Conservation (phyloP, 2,329 filamentous ascomycete species). For the Emergomyces pasteurianus region DNA sequence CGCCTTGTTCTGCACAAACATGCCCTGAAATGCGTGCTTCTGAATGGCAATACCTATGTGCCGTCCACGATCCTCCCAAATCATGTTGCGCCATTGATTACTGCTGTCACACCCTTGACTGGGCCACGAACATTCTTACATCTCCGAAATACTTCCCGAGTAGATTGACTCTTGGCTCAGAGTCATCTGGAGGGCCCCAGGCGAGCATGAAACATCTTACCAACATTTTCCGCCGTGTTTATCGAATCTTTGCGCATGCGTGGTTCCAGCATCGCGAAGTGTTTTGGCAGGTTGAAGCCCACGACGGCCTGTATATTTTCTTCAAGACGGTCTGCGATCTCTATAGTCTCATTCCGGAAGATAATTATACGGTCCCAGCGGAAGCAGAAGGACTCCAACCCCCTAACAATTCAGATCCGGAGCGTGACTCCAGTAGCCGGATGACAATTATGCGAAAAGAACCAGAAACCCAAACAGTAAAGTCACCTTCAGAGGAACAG, state of each 20-base stretch:
- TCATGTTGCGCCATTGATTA: slow-evolving; percentile 98
- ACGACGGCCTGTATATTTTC: slow-evolving; percentile 86
- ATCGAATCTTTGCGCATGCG: slow-evolving; percentile 94
- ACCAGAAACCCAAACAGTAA: slow-evolving; percentile 18
- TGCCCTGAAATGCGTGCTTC: slow-evolving; percentile 98
- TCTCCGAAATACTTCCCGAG: slow-evolving; percentile 93
- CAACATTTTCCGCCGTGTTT: slow-evolving; percentile 87
- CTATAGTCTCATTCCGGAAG: slow-evolving; percentile 77
- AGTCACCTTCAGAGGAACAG: not conserved
- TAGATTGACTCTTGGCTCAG: slow-evolving; percentile 51
- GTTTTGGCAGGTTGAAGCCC: slow-evolving; percentile 85
- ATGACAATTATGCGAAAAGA: slow-evolving; percentile 31
- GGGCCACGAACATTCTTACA: slow-evolving; percentile 88
- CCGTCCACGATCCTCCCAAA: slow-evolving; percentile 92
- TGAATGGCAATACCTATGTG: slow-evolving; percentile 98
- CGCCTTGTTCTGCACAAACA: slow-evolving; percentile 75
- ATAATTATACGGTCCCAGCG: slow-evolving; percentile 89
- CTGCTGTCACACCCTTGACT: slow-evolving; percentile 96
- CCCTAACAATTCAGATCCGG: slow-evolving; percentile 8
- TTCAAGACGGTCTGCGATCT: slow-evolving; percentile 96
- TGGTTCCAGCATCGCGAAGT: slow-evolving; percentile 96
- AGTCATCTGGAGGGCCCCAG: slow-evolving; percentile 30
- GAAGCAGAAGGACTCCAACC: slow-evolving; percentile 62
- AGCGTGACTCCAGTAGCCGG: slow-evolving; percentile 8
- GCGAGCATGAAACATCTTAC: slow-evolving; percentile 57